Evolutionary conservation across 148 eudicot species (phyloP).

Genomic region (Heliamphora exappendiculata): DNA sequence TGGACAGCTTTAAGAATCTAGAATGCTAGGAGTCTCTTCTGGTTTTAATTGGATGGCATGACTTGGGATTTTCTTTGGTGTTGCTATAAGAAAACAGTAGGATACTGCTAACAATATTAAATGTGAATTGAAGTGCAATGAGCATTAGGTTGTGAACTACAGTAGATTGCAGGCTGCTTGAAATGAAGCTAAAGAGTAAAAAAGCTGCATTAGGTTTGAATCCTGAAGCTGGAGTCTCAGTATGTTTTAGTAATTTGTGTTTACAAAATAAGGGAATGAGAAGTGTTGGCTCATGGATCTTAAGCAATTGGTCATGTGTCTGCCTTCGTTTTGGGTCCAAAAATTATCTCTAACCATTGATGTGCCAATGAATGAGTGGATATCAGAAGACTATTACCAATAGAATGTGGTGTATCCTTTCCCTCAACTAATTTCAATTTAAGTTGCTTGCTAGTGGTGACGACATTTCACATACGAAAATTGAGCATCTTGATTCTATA

Average conservation of each 20-base stretch:
- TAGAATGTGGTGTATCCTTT: neutral
- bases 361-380: neutral
- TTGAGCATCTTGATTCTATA: neutral
- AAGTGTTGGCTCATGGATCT: neutral
- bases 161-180: neutral
- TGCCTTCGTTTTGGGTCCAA: neutral
- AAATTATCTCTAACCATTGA: neutral
- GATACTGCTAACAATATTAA: neutral
- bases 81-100: neutral
- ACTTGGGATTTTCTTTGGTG: neutral
- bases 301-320: neutral
- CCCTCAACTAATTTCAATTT: neutral
- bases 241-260: neutral
- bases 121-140: neutral
- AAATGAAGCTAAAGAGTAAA: neutral
- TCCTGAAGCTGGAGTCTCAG: neutral
- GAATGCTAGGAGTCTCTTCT: neutral
- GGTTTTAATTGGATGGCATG: neutral
- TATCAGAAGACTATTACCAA: neutral
- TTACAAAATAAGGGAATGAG: neutral
- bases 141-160: neutral
- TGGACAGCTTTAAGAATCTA: neutral
- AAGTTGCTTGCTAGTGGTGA: neutral
- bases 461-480: neutral
- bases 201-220: neutral